Percentiles rank a stretch among this genome's conserved stretches.
Conservation (phyloP, 139 green algal species). For the Tetraselmis striata region DNA sequence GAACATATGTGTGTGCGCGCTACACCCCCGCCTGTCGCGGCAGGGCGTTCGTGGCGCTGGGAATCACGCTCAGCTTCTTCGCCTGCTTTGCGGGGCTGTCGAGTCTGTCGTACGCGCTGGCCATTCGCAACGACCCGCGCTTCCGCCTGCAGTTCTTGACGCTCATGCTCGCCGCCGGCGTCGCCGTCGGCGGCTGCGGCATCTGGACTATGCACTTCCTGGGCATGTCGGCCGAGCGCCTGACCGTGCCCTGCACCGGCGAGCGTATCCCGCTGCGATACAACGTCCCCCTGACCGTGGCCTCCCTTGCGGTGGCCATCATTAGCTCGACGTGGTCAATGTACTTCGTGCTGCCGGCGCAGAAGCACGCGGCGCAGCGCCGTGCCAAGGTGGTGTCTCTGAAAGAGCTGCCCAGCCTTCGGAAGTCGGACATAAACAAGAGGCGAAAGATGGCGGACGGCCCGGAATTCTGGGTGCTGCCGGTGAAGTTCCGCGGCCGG, state of each 20-base stretch:
- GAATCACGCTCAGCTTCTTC: neutral
- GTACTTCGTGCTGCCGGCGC: neutral
- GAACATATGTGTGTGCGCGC: too few species aligned
- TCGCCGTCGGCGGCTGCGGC: neutral
- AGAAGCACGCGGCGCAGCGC: neutral
- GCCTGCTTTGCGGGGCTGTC: neutral
- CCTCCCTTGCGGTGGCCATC: neutral
- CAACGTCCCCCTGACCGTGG: neutral
- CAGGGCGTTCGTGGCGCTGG: neutral
- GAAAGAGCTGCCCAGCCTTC: neutral
- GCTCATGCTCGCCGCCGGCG: neutral
- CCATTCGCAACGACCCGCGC: neutral
- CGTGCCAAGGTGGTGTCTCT: neutral
- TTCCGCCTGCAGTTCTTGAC: neutral
- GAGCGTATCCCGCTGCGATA: neutral
- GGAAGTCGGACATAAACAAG: neutral
- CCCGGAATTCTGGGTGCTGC: neutral
- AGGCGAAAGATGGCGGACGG: neutral
- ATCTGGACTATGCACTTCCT: neutral
- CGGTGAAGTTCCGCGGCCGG: neutral
- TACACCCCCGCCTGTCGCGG: too few species aligned
- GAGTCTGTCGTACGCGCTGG: neutral
- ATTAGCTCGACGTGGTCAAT: neutral
- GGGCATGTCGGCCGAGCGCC: neutral
- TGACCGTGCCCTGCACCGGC: neutral